A percentile compares a stretch with the other conserved stretches of the same genome.
phyloP scores from a whole-genome alignment of 345 rosid genomes.

The Psidium guajava region DNA sequence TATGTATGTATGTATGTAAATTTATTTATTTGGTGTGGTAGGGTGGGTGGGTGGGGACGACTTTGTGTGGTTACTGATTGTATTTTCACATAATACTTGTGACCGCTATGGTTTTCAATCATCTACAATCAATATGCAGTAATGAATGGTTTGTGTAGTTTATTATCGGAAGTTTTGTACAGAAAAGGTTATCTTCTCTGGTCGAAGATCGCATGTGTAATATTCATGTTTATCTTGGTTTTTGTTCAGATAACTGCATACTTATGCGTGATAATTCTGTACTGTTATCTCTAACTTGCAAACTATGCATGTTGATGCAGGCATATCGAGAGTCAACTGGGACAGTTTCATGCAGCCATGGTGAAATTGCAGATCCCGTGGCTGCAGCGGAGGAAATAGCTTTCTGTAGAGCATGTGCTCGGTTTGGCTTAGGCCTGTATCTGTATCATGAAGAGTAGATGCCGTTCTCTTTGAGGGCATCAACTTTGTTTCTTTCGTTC shows the following conservation, averaged over 20 bases:
- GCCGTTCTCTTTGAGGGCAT: background rate
- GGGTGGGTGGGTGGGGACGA: background rate
- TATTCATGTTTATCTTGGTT: background rate
- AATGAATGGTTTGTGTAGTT: background rate
- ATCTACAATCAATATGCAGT: background rate
- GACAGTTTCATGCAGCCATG: conserved; percentile 43
- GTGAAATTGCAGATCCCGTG: conserved; percentile 48
- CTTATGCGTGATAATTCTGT: background rate
- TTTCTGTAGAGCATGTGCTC: conserved; percentile 91
- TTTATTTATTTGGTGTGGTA: background rate
- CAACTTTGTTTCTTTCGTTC: background rate
- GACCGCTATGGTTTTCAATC: background rate
- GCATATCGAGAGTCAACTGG: conserved; percentile 93
- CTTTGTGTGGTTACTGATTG: background rate
- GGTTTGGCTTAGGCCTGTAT: conserved; percentile 92
- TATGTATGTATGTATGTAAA: too few species aligned
- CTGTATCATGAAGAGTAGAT: conserved; percentile 71
- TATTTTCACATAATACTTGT: background rate
- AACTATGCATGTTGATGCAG: conserved; percentile 19
- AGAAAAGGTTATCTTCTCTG: background rate
- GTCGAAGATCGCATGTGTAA: background rate
- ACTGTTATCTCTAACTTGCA: background rate
- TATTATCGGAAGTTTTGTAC: background rate
- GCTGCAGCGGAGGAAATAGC: conserved; percentile 94
- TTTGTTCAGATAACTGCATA: background rate